Evolutionary conservation across 2,329 filamentous ascomycete species (phyloP), one percentile per base, ranked within the genome.

Genomic region (Fusarium transvaalense): DNA sequence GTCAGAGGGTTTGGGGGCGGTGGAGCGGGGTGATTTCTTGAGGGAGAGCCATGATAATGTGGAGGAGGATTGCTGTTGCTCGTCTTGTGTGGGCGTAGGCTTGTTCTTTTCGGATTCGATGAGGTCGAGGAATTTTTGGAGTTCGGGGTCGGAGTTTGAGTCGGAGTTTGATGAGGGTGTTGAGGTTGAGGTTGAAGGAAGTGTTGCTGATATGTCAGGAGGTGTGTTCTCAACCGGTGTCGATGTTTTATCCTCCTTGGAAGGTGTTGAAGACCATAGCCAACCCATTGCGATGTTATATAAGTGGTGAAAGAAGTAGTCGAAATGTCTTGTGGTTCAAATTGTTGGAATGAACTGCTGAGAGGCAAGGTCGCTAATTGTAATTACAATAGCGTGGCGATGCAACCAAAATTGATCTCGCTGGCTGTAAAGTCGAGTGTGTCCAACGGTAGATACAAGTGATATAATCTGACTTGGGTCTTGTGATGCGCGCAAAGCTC

Each of bases 81-180:
- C 58, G 60, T 69, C 65, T 42, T 61, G 66, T 55, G 69, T 42
- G 10, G 64, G 13, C 35, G 66, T 48, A 39, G 72, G 51, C 41
- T 76, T 71, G 31, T 71, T 56, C 29, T 74, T 64, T 35, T 80
- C 78, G 29, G 74, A 73, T 59, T 82, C 75, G 72, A 86, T 77
- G 66, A 84, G 81, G 42, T 82, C 77, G 69, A 87, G 76, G 77
- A 89, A 87, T 71, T 84, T 85, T 72, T 83, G 81, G 66, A 88
- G 78, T 73, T 88, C 86, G 32, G 82, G 82, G 73, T 87, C 85
- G 71, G 74, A 68, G 42, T 75, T 72, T 32, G 74, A 69, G 62
- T 68, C 75, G 55, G 75, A 46, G 41, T n/a, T 14, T 25, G 46
- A 27, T 19, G 67, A 52, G 31, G 66, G 39, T 63, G 61, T 37